These are phyloP conservation scores for Aspergillus nanangensis DNA, from an alignment of 495 filamentous ascomycete species.

Conservation along the genomic window DNA sequence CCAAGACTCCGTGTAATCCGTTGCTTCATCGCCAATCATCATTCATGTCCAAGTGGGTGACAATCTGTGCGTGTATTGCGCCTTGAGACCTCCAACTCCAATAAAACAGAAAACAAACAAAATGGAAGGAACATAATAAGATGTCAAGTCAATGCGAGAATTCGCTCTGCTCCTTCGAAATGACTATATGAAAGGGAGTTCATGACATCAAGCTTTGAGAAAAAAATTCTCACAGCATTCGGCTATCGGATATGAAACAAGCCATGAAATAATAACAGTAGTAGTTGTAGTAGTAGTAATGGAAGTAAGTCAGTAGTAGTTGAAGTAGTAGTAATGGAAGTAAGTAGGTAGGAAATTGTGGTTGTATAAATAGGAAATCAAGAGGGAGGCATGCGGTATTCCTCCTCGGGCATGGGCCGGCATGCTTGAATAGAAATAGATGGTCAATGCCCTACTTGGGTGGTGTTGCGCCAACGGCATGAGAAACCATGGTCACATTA, in stretches of 20 bases:
- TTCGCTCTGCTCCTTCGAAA: no score
- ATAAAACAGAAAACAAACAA: constrained; percentile 6
- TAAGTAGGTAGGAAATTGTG: no score
- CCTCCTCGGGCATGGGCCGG: constrained; percentile 11
- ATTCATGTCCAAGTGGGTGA: constrained; percentile 18
- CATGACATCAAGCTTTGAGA: no score
- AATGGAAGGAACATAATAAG: constrained; percentile 4
- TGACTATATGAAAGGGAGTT: no score
- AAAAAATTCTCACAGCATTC: not conserved
- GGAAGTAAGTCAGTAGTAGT: no score
- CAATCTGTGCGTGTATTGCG: constrained; percentile 25
- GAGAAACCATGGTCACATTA: constrained; percentile 23
- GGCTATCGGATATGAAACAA: not conserved
- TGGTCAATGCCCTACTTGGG: constrained; percentile 19
- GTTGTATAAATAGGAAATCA: constrained; percentile 2
- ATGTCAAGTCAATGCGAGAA: constrained; percentile 4
- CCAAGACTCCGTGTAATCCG: constrained; percentile 12
- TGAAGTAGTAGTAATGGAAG: constrained; percentile 1
- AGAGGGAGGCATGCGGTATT: constrained; percentile 1
- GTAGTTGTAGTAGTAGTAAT: not conserved
- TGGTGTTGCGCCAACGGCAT: constrained; percentile 27
- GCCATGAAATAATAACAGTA: no score
- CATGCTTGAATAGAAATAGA: constrained; percentile 8
- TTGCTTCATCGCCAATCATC: constrained; percentile 7
- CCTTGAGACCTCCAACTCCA: constrained; percentile 1